Conservation (phyloP, 2,329 filamentous ascomycete genomes). For the Bipolaris oryzae region DNA sequence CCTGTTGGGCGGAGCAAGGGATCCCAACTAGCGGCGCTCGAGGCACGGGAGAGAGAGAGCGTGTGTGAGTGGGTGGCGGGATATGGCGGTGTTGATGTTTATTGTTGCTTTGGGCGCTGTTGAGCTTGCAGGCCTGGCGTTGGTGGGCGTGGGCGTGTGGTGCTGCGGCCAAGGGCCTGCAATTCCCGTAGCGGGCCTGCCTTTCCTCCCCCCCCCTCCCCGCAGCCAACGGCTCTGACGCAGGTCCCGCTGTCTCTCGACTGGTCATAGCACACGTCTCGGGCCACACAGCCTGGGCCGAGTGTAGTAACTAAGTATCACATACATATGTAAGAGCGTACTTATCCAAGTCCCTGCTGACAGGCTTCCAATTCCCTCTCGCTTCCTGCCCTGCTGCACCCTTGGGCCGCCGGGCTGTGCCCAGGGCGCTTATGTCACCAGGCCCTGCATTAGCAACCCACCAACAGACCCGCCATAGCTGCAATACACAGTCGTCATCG, state of each 20-base stretch:
- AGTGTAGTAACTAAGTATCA: not conserved
- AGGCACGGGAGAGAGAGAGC: slow-evolving; percentile 1
- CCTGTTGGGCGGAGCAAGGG: slow-evolving; percentile 5
- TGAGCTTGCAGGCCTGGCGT: too few species aligned
- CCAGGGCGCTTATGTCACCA: not conserved
- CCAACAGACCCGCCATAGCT: not conserved
- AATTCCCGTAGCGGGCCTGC: slow-evolving; percentile 31
- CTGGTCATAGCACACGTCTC: slow-evolving; percentile 5
- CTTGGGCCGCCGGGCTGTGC: not conserved
- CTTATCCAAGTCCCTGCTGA: not conserved
- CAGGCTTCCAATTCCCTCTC: not conserved
- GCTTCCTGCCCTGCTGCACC: not conserved
- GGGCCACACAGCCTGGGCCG: not conserved
- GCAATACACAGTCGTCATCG: not conserved
- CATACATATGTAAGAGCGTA: not conserved
- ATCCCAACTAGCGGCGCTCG: slow-evolving; percentile 7
- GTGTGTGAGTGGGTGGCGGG: not conserved
- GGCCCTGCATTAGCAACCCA: slow-evolving; percentile 3
- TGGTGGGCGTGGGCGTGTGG: slow-evolving; percentile 15
- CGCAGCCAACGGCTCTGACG: slow-evolving; percentile 24
- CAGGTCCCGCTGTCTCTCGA: slow-evolving; percentile 11
- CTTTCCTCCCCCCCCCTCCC: too few species aligned
- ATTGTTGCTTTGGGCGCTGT: slow-evolving; percentile 18
- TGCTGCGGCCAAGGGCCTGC: slow-evolving; percentile 24
- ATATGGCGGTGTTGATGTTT: slow-evolving; percentile 3